Evolutionary conservation across 306 rosid genomes (phyloP).

Genomic region (Boehmeria nivea): DNA sequence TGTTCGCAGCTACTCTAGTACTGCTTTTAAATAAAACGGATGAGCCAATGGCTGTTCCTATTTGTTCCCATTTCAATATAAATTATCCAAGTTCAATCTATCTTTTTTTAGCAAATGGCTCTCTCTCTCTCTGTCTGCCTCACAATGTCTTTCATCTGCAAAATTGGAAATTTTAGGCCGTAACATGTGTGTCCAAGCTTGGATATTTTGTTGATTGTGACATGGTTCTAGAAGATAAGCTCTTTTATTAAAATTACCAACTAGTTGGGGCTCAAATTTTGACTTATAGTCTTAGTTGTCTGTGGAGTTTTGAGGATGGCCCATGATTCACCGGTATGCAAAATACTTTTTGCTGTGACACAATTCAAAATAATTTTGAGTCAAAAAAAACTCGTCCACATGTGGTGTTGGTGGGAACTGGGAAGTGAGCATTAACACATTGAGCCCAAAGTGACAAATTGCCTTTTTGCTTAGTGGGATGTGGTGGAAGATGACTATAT

Average conservation of each 20-base stretch:
- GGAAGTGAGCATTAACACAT: not conserved
- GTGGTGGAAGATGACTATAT: slow-evolving; percentile 15
- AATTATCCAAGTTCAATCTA: no score
- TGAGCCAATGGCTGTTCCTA: no score
- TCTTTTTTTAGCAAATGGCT: no score
- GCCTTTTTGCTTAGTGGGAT: slow-evolving; percentile 22
- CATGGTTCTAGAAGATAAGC: not conserved
- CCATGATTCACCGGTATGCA: not conserved
- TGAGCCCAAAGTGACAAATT: slow-evolving; percentile 6
- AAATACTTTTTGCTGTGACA: not conserved
- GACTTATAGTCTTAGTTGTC: slow-evolving; percentile 1
- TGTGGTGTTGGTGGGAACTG: slow-evolving; percentile 24
- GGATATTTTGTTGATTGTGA: not conserved
- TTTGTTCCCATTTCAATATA: no score
- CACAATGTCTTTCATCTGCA: not conserved
- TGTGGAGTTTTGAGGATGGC: not conserved
- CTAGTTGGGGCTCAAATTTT: not conserved
- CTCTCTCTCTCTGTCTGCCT: not conserved
- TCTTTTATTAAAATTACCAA: not conserved
- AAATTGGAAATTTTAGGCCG: no score
- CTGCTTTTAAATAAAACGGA: slow-evolving; percentile 44
- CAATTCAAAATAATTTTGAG: no score
- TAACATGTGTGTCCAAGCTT: no score
- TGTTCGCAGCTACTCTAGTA: slow-evolving; percentile 51
- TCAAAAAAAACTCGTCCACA: slow-evolving; percentile 13